Percentiles rank a stretch among this genome's conserved stretches.
Conservation (phyloP, 768 basidiomycete genomes). For the Pseudohyphozyma bogoriensis region DNA sequence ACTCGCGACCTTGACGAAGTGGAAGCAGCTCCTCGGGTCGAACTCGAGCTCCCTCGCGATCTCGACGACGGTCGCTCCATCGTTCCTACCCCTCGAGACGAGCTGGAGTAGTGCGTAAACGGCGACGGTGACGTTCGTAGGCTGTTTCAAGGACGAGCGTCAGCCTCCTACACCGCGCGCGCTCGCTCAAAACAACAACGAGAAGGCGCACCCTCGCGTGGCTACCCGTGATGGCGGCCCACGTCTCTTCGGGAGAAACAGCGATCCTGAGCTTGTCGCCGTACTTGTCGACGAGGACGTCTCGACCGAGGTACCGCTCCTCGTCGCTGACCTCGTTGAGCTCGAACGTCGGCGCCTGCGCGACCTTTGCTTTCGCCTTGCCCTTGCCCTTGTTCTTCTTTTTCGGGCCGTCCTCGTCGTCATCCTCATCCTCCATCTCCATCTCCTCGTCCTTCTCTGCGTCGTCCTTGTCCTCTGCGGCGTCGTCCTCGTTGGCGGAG, state of each 20-base stretch:
- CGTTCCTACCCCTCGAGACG: slow-evolving; percentile 67
- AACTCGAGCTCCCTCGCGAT: slow-evolving; percentile 68
- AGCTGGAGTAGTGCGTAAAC: slow-evolving; percentile 75
- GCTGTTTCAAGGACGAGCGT: slow-evolving; percentile 46
- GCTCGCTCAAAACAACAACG: background rate
- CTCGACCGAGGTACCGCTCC: background rate
- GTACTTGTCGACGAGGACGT: slow-evolving; percentile 6
- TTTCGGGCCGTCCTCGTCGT: too few species aligned
- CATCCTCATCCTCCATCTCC: too few species aligned
- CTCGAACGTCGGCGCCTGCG: slow-evolving; percentile 16
- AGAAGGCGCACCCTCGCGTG: slow-evolving; percentile 58
- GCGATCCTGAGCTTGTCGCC: slow-evolving; percentile 52
- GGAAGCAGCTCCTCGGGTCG: slow-evolving; percentile 82
- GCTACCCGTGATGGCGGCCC: slow-evolving; percentile 71
- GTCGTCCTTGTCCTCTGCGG: background rate
- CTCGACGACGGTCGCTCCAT: slow-evolving; percentile 66
- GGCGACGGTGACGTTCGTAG: slow-evolving; percentile 69
- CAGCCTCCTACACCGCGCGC: background rate
- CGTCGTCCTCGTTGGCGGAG: slow-evolving; percentile 35
- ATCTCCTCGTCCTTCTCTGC: background rate
- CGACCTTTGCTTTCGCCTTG: background rate
- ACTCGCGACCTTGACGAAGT: slow-evolving; percentile 65
- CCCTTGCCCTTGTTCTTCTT: background rate
- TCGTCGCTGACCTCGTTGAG: slow-evolving; percentile 10
- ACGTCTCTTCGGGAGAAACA: slow-evolving; percentile 61